Base-by-base conservation (phyloP, 345 rosid genomes). In the Excoecaria agallocha region DNA sequence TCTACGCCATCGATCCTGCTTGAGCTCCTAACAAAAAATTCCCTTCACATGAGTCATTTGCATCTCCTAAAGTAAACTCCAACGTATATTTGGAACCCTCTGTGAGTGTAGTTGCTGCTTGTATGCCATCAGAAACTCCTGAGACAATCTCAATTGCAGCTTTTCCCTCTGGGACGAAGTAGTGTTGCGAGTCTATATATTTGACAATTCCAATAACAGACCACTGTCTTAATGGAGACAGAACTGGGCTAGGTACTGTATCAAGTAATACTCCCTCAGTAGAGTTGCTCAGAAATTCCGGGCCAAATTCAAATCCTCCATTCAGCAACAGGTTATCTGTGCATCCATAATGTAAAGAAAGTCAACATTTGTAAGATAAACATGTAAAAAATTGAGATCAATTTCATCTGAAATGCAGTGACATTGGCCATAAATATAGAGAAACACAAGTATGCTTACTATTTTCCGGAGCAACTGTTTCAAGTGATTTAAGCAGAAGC, bases 291-390 rank as follows among this genome's bases (percentile, higher is more conserved):
- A 77, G 72, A 77, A 88, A 89, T 13, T 80, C 86, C 5, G 89
- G 88, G 39, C 93, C 93, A 19, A 76, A 43, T 82, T 87, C 93
- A 69, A 87, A 89, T 81, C 90, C 96, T 71, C 87, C 88, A 48
- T 87, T 87, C 61, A 39, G 62, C 84, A 90, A 17, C 38, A 83
- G 77, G 63, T 85, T 85, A 73, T 76, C 95, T 85, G 78, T 22
- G 35, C 9, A 30, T 57, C 25, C n/a, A 30, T 19, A 66, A 24
- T 59, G 17, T 3, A 59, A 24, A 59, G 37, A 59, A 15, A 37
- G 25, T 30, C 30, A 30, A 30, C 30, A 30, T 30, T 30, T 30
- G 30, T 30, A 0, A 30, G 30, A 30, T 30, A 30, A 30, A 30
- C 30, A 0, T 30, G 30, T 30, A 30, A 30, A 30, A 30, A 30